Evolutionary conservation across 305 asterid genomes (phyloP).

Genomic region (Fraxinus sp.): DNA sequence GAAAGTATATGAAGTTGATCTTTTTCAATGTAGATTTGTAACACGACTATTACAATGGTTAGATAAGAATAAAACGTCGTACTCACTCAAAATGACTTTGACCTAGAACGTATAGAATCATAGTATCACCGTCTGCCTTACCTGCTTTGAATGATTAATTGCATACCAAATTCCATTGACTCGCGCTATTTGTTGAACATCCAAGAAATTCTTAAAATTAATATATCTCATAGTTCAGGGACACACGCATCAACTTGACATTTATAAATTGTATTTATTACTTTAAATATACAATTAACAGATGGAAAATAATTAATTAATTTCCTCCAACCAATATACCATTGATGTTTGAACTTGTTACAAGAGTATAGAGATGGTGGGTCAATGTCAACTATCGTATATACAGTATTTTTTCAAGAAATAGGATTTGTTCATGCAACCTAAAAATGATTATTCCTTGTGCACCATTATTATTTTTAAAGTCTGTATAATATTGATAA

Average conservation of each 20-base stretch:
- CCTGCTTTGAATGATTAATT: neutral
- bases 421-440: slow-evolving; percentile 4
- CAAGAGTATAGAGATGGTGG: neutral
- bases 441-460: neutral
- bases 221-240: neutral
- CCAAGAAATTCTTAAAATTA: neutral
- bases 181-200: neutral
- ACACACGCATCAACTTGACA: neutral
- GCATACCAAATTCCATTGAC: neutral
- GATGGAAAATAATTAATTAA: neutral
- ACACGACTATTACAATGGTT: neutral
- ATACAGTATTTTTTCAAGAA: neutral
- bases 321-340: neutral
- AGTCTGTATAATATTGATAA: neutral
- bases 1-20: neutral
- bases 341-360: neutral
- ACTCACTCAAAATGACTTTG: neutral
- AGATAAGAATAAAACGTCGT: neutral
- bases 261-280: neutral
- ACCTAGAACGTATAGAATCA: neutral
- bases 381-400: neutral
- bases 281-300: neutral
- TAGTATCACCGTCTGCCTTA: neutral
- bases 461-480: neutral
- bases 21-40: neutral